These are phyloP conservation scores for Borovskyia barvae DNA, from an alignment of 208 protist genomes.

Conservation along the genomic window DNA sequence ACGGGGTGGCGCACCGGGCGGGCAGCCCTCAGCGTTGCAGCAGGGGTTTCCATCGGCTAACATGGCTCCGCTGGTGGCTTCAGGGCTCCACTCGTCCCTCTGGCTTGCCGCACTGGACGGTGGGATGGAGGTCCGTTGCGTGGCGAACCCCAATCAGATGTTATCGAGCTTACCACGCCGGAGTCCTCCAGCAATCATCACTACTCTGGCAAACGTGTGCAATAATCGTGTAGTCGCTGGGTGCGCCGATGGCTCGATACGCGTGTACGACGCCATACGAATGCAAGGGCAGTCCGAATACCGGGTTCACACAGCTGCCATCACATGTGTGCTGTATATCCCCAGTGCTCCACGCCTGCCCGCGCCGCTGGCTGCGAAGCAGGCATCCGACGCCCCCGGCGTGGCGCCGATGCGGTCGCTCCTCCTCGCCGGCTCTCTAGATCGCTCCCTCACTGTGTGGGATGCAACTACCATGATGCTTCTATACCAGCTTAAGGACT, in stretches of 20 bases:
- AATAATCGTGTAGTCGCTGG: slow-evolving; percentile 58
- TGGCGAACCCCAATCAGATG: slow-evolving; percentile 35
- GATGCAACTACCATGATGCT: slow-evolving; percentile 44
- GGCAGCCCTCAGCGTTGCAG: too few relatives aligned
- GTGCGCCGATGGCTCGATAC: slow-evolving; percentile 48
- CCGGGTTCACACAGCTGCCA: slow-evolving; percentile 41
- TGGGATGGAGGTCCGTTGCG: slow-evolving; percentile 59
- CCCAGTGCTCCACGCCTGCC: background rate
- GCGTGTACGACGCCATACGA: slow-evolving; percentile 44
- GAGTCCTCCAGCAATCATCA: slow-evolving; percentile 33
- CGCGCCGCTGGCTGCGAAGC: background rate
- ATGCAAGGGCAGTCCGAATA: slow-evolving; percentile 19
- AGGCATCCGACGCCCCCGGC: background rate
- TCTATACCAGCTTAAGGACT: slow-evolving; percentile 42
- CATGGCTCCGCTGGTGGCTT: slow-evolving; percentile 23
- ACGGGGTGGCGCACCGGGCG: background rate
- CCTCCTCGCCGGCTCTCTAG: slow-evolving; percentile 57
- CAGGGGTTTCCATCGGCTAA: slow-evolving; percentile 22
- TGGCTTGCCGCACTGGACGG: slow-evolving; percentile 63
- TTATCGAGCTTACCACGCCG: slow-evolving; percentile 27
- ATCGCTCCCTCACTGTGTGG: slow-evolving; percentile 72
- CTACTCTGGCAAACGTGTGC: slow-evolving; percentile 44
- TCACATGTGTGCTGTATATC: slow-evolving; percentile 49
- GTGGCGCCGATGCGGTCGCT: slow-evolving; percentile 28
- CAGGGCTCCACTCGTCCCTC: slow-evolving; percentile 42